Base-by-base conservation (phyloP, 1,284 basidiomycete species). In the Cutaneotrichosporon daszewskae region DNA sequence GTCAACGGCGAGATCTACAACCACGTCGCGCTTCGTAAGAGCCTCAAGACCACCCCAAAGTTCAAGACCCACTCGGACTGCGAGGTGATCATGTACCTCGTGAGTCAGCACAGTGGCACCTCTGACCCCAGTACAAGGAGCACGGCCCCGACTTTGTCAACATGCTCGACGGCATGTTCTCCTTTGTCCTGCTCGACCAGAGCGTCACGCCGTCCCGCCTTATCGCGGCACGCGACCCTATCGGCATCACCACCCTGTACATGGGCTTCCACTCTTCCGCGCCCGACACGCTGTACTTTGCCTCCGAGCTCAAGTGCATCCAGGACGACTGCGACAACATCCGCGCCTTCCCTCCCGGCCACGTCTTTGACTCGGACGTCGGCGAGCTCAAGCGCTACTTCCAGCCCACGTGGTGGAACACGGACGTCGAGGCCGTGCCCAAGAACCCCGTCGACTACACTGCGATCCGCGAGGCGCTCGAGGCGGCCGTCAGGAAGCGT, bases 1-100 rank as follows among this genome's bases (percentile, higher is more conserved):
- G 95, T 98, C 67, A 99, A 98, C 74, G 95, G 95, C 43, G 95
- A 99, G 73, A 98, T 98, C 63, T 99, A 99, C 79, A 99, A 98
- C 78, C 89, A 98, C 69, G 74, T 89, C 48, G 77, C 82, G 27
- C 80, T 98, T 36, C 82, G 88, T 54, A 80, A 84, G 46, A 73
- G 71, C 22, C 74, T 92, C 57, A 81, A 77, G 59, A 64, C 77
- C 24, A 81, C 77, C 59, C 75, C 75, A 45, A 82, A 83, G 51
- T 95, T 98, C 79, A 95, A 90, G 77, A 97, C 94, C 1, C 89
- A 96, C 67, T 97, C 92, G 1, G 95, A 99, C 66, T 99, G 95
- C 72, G 95, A 99, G 72, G 84, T 96, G 61, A 95, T 99, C 65
- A 80, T 98, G 56, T 85, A 90, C 57, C 71, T 96, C 57, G 90